A percentile compares a stretch with the other conserved stretches of the same genome.
Conservation (phyloP, 768 basidiomycete genomes). For the Lyophyllum shimeji region DNA sequence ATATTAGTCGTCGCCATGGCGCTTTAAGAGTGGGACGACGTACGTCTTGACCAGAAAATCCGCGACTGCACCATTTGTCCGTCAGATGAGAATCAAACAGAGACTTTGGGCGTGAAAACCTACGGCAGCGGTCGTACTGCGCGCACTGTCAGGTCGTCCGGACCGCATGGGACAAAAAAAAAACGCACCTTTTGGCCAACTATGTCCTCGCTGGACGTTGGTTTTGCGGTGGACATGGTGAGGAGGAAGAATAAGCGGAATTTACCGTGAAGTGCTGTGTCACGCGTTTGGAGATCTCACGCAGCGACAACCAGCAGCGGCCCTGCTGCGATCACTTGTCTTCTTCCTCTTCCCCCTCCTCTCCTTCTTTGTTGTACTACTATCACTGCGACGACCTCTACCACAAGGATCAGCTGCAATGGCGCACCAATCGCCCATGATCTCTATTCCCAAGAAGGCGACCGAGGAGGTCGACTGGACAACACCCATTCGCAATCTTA, state of each 20-base stretch:
- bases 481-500: constrained; percentile 77
- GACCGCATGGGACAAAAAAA: neutral
- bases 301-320: too few species aligned
- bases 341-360: neutral
- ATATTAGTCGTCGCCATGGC: neutral
- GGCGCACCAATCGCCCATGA: constrained; percentile 84
- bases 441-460: constrained; percentile 90
- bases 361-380: neutral
- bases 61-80: constrained; percentile 46
- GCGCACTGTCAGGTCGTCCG: constrained; percentile 15
- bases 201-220: constrained; percentile 85
- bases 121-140: constrained; percentile 86
- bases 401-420: constrained; percentile 29
- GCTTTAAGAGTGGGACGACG: constrained; percentile 24
- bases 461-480: constrained; percentile 98
- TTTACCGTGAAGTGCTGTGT: constrained; percentile 21
- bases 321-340: neutral
- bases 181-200: constrained; percentile 81
- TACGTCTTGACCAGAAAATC: constrained; percentile 88
- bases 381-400: neutral
- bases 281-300: neutral
- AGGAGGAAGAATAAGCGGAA: constrained; percentile 25
- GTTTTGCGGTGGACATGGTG: constrained; percentile 57
- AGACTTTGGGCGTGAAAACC: constrained; percentile 32
- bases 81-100: constrained; percentile 1